phyloP scores from a whole-genome alignment of 768 basidiomycete genomes.

The Naganishia antarctica region DNA sequence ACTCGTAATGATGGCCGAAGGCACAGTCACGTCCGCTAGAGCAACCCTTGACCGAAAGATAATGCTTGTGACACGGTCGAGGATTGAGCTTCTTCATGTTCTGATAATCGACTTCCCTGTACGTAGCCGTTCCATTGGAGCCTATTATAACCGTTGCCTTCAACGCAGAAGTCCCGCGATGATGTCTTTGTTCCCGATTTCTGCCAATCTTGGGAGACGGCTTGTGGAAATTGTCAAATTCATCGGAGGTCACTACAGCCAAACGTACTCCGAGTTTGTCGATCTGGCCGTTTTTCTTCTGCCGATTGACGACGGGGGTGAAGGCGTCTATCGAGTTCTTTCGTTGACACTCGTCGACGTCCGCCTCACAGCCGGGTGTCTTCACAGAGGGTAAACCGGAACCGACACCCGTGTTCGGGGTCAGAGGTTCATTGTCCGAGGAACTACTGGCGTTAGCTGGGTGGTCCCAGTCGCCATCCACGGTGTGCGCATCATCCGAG shows the following conservation, averaged over 20 bases:
- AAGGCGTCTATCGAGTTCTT: constrained; percentile 1
- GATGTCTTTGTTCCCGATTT: too few species aligned
- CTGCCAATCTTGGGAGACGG: background rate
- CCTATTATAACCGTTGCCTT: background rate
- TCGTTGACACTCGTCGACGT: too few species aligned
- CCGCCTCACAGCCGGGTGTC: too few species aligned
- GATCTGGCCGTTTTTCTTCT: constrained; percentile 14
- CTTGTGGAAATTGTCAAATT: constrained; percentile 5
- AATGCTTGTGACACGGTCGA: constrained; percentile 24
- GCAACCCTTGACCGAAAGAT: constrained; percentile 16
- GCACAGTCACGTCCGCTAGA: background rate
- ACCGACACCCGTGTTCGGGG: background rate
- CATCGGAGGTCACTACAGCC: constrained; percentile 9
- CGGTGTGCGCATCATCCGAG: background rate
- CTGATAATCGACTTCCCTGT: constrained; percentile 13
- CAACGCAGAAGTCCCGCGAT: background rate
- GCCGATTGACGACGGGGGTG: constrained; percentile 7
- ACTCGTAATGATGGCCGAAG: constrained; percentile 21
- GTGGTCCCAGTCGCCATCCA: constrained; percentile 8
- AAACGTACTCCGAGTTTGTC: constrained; percentile 9
- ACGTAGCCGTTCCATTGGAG: background rate
- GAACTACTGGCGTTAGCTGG: constrained; percentile 2
- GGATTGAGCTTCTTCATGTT: constrained; percentile 27
- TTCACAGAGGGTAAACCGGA: too few species aligned
- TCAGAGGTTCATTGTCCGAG: constrained; percentile 1